Conservation (phyloP, 2,329 filamentous ascomycete genomes). For the Simplicillium sp. region DNA sequence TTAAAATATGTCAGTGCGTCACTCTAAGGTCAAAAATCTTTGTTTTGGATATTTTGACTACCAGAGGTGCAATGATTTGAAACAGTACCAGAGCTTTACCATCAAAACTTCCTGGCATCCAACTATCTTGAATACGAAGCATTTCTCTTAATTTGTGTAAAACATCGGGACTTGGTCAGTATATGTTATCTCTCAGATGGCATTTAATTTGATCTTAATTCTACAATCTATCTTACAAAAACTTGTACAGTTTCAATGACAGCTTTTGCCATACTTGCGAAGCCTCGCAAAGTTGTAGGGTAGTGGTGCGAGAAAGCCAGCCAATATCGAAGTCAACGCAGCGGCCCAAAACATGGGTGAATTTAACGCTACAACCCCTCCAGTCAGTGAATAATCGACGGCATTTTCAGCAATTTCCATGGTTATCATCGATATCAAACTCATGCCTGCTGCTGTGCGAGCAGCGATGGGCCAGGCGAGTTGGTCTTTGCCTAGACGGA, state of each 20-base stretch:
- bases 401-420: slow-evolving; percentile 47
- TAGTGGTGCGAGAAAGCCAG: slow-evolving; percentile 37
- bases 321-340: slow-evolving; percentile 30
- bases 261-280: slow-evolving; percentile 36
- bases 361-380: slow-evolving; percentile 35
- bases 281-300: slow-evolving; percentile 44
- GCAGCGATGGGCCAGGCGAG: slow-evolving; percentile 35
- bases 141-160: too few species aligned
- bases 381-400: slow-evolving; percentile 46
- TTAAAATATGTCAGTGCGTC: too few species aligned
- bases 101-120: too few species aligned
- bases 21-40: too few species aligned
- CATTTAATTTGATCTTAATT: too few species aligned
- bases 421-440: slow-evolving; percentile 47
- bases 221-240: too few species aligned
- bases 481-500: slow-evolving; percentile 35
- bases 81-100: too few species aligned
- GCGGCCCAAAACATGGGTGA: slow-evolving; percentile 42
- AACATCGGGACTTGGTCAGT: too few species aligned
- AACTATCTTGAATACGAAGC: too few species aligned
- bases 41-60: too few species aligned
- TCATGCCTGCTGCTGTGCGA: slow-evolving; percentile 48
- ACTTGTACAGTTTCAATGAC: slow-evolving; percentile 25
- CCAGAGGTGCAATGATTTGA: too few species aligned
- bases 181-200: too few species aligned